Evolutionary conservation across 768 basidiomycete genomes (phyloP).

Genomic region (Cantharellus anzutake): DNA sequence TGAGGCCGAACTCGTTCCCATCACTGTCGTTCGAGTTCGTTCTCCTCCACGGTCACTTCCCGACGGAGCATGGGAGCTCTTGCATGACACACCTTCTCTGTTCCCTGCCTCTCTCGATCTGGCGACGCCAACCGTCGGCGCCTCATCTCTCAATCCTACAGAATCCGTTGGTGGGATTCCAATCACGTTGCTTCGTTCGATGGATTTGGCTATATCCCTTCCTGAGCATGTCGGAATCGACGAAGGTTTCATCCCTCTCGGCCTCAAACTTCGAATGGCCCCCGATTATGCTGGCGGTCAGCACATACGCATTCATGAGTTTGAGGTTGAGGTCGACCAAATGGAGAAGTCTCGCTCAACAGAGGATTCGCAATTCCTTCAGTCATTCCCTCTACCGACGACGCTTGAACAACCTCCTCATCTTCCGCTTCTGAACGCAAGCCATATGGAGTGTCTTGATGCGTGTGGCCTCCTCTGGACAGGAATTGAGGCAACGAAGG

Average conservation of each 20-base stretch:
- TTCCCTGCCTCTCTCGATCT: constrained; percentile 25
- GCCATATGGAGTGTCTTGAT: constrained; percentile 30
- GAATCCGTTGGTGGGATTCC: constrained; percentile 22
- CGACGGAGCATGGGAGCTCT: background rate
- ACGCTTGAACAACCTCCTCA: constrained; percentile 42
- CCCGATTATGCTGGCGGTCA: constrained; percentile 32
- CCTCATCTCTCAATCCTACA: background rate
- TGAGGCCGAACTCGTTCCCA: constrained; percentile 21
- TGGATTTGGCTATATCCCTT: constrained; percentile 45
- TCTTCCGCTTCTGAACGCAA: constrained; percentile 33
- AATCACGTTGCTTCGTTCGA: constrained; percentile 33
- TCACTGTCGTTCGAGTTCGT: constrained; percentile 30
- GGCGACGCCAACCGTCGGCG: constrained; percentile 19
- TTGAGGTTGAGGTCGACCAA: constrained; percentile 41
- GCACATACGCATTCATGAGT: constrained; percentile 34
- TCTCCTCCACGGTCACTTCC: background rate
- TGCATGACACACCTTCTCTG: constrained; percentile 5
- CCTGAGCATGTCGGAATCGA: constrained; percentile 34
- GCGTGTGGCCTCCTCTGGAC: constrained; percentile 28
- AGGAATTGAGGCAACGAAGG: constrained; percentile 16
- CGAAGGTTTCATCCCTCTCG: constrained; percentile 31
- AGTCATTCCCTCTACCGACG: constrained; percentile 38
- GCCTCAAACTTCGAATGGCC: constrained; percentile 31
- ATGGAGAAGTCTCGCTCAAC: constrained; percentile 34
- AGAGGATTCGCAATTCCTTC: constrained; percentile 21